Percentiles rank a stretch among this genome's conserved stretches.
These are phyloP conservation scores for Hymenotorrendiella dingleyae DNA, from an alignment of 2,329 filamentous ascomycete species.

Conservation along the genomic window DNA sequence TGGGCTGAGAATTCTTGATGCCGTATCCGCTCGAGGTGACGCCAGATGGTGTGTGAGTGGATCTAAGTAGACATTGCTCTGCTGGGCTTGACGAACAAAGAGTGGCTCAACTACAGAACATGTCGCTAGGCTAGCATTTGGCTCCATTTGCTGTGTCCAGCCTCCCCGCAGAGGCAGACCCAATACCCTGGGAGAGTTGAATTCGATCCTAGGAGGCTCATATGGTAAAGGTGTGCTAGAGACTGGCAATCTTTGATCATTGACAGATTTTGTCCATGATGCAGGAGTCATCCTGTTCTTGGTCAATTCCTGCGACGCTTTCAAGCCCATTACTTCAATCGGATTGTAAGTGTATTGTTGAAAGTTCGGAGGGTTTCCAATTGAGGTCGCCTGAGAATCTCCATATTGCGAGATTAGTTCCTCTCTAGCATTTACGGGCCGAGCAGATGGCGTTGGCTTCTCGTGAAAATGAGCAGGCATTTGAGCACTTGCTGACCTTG, in stretches of 20 bases:
- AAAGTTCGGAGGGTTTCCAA: too few species aligned
- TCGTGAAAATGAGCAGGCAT: neutral
- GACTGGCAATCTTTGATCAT: neutral
- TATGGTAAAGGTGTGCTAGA: neutral
- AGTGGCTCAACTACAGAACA: neutral
- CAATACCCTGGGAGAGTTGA: neutral
- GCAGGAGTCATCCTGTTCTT: neutral
- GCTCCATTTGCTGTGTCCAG: constrained; percentile 1
- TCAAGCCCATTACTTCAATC: too few species aligned
- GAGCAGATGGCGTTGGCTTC: too few species aligned
- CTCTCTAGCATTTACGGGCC: neutral
- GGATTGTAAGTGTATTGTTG: too few species aligned
- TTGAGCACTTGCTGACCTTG: neutral
- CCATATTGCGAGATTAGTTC: neutral
- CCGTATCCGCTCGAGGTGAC: neutral
- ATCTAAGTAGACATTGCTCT: neutral
- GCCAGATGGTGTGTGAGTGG: neutral
- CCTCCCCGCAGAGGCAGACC: constrained; percentile 10
- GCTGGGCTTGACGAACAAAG: constrained; percentile 9
- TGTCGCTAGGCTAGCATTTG: neutral
- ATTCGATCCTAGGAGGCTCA: neutral
- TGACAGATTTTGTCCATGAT: neutral
- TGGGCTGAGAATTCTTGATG: neutral
- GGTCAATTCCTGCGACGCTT: neutral
- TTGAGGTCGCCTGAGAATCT: neutral